A percentile compares a stretch with the other conserved stretches of the same genome.
Conservation (phyloP, 2,329 filamentous ascomycete genomes). For the Arthrobotrys entomopaga region DNA sequence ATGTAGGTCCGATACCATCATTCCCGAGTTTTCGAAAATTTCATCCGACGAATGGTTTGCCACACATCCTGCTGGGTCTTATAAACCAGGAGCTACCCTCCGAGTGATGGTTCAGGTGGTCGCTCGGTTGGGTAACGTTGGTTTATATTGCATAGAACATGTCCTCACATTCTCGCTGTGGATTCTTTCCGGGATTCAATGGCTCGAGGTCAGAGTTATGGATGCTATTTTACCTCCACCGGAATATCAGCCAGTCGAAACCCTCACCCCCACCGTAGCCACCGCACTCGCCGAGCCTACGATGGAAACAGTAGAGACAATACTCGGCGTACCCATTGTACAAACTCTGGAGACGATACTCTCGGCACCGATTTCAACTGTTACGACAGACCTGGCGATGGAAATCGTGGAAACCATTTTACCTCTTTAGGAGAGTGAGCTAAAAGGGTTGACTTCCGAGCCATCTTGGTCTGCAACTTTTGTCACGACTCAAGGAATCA, state of each 20-base stretch:
- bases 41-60: conserved; percentile 54
- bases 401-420: conserved; percentile 19
- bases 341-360: background rate
- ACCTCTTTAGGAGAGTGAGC: conserved; percentile 16
- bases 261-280: background rate
- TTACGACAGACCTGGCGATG: background rate
- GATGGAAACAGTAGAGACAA: background rate
- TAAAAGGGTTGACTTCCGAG: background rate
- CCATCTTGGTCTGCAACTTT: background rate
- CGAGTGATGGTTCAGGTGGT: conserved; percentile 37
- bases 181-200: conserved; percentile 39
- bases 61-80: conserved; percentile 37
- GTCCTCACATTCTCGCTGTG: conserved; percentile 18
- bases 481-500: background rate
- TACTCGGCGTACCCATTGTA: background rate
- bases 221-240: conserved; percentile 23
- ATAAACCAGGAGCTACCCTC: conserved; percentile 45
- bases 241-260: background rate
- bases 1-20: conserved; percentile 52
- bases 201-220: conserved; percentile 46
- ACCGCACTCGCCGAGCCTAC: conserved; percentile 9
- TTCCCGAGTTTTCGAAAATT: conserved; percentile 44
- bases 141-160: conserved; percentile 5
- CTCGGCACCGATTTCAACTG: background rate
- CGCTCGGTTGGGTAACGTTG: conserved; percentile 17